phyloP scores from a whole-genome alignment of 1,284 basidiomycete species.

The Boletus semigastroideus region DNA sequence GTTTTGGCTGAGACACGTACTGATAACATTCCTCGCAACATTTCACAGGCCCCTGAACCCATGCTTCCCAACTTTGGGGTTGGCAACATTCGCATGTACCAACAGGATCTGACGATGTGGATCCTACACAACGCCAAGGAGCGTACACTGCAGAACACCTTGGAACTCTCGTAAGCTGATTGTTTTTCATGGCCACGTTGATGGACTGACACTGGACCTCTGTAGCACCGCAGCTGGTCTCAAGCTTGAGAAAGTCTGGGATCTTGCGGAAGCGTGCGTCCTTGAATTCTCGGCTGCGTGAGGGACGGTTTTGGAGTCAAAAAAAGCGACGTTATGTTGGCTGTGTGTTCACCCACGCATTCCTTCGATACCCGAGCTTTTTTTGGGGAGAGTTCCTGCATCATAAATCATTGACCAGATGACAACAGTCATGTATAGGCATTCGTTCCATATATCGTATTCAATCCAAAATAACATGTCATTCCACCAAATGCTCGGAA shows the following conservation, averaged over 20 bases:
- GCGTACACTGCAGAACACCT: slow-evolving; percentile 31
- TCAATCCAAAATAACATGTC: background rate
- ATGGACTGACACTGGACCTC: slow-evolving; percentile 2
- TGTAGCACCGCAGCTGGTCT: slow-evolving; percentile 16
- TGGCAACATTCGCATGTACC: slow-evolving; percentile 30
- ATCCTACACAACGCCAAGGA: slow-evolving; percentile 33
- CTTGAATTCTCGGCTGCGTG: slow-evolving; percentile 31
- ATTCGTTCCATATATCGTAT: slow-evolving; percentile 1
- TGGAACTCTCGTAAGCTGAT: slow-evolving; percentile 30
- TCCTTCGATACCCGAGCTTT: background rate
- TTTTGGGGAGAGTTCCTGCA: too few relatives aligned
- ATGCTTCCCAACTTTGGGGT: slow-evolving; percentile 38
- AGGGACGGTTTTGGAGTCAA: background rate
- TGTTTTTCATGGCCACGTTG: background rate
- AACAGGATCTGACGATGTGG: slow-evolving; percentile 35
- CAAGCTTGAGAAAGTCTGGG: slow-evolving; percentile 36
- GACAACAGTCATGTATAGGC: background rate
- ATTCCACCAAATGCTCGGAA: background rate
- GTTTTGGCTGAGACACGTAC: background rate
- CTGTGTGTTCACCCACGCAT: slow-evolving; percentile 13
- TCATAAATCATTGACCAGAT: too few relatives aligned
- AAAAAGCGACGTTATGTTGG: background rate
- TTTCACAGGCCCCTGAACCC: slow-evolving; percentile 34
- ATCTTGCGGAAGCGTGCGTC: slow-evolving; percentile 30
- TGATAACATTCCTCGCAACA: background rate